Base-by-base conservation (phyloP, 1,284 basidiomycete species). In the Marasmius fiardii region DNA sequence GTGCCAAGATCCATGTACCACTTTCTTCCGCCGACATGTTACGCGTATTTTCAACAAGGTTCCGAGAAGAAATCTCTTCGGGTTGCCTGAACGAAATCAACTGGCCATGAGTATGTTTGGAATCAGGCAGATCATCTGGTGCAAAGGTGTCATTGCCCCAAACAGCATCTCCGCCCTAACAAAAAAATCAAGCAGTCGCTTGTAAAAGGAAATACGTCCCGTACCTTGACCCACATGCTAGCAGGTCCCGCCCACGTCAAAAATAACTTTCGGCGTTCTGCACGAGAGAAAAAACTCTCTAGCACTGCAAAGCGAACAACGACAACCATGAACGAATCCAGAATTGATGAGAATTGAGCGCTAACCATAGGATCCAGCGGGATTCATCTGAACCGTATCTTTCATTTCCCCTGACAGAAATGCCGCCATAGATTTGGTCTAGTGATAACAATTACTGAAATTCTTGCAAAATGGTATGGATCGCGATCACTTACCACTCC, bases 371-470 rank as follows among this genome's bases (percentile, higher is more conserved):
- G 88, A 83, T 18, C 90, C 91, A 6, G 90, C 90, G 14, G 92
- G 92, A 64, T 93, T 90, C 68, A 95, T 79, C 67, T 97, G 92
- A 8, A 98, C 95, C 0, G 95, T 98, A 64, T 98, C 93, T 69
- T 89, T 88, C 57, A 62, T 60, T 65, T 93, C 92, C 8, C 92
- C 92, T 0, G 93, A 95, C 28, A 99, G 76, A 68, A 98, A 93
- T 3, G 96, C 95, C 0, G 95, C 77, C 93, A 98, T 97, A 0
- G 95, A 92, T 73, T 98, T 99, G 2, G 93, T 77, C 90, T 92
- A 41, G 50, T 33, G 47, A 24, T 31, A 58, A 44, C 53, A 18
- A 41, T 14, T 53, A 14, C 49, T 23, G 34, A 20, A 45, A 21
- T 24, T 20, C 12, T n/a, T n/a, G n/a, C n/a, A n/a, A 28, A 2